A percentile compares a stretch with the other conserved stretches of the same genome.
Evolutionary conservation across 148 eudicot genomes (phyloP).

Genomic region (Chenopodium formosanum): DNA sequence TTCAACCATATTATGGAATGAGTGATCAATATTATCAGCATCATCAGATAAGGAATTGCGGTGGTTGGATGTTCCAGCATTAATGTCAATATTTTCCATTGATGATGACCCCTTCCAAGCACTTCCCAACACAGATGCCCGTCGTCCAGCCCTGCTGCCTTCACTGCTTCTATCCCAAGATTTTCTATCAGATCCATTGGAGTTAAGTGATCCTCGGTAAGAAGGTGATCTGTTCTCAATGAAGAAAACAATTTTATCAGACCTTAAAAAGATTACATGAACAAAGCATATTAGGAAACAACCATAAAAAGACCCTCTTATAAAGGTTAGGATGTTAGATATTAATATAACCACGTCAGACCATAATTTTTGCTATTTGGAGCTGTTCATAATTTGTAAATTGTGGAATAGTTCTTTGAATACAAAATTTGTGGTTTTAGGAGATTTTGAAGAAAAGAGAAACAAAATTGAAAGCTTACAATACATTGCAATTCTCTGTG

Average conservation of each 20-base stretch:
- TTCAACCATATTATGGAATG: conserved; percentile 32
- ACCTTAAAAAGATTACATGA: too few relatives aligned
- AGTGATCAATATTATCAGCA: conserved; percentile 26
- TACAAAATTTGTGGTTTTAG: too few relatives aligned
- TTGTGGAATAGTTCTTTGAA: too few relatives aligned
- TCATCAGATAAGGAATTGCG: conserved; percentile 32
- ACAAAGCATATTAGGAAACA: too few relatives aligned
- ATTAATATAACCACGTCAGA: too few relatives aligned
- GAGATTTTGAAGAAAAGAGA: too few relatives aligned
- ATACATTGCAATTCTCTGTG: too few relatives aligned
- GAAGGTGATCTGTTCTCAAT: conserved; percentile 27
- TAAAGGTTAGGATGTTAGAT: too few relatives aligned
- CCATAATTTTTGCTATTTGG: too few relatives aligned
- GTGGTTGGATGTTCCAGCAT: conserved; percentile 13
- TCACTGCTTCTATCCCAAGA: conserved; percentile 25
- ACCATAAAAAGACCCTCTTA: too few relatives aligned
- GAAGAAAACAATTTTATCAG: neutral
- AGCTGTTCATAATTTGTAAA: too few relatives aligned
- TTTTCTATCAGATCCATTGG: conserved; percentile 17
- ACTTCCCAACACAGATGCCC: conserved; percentile 7
- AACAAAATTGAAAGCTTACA: too few relatives aligned
- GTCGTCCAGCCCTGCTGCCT: conserved; percentile 18
- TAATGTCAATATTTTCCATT: conserved; percentile 27
- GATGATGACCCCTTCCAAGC: conserved; percentile 30
- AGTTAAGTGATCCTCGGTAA: conserved; percentile 7